Percentiles rank a stretch among this genome's conserved stretches.
phyloP scores from a whole-genome alignment of 495 filamentous ascomycete species.

The Trichoderma erinaceum region DNA sequence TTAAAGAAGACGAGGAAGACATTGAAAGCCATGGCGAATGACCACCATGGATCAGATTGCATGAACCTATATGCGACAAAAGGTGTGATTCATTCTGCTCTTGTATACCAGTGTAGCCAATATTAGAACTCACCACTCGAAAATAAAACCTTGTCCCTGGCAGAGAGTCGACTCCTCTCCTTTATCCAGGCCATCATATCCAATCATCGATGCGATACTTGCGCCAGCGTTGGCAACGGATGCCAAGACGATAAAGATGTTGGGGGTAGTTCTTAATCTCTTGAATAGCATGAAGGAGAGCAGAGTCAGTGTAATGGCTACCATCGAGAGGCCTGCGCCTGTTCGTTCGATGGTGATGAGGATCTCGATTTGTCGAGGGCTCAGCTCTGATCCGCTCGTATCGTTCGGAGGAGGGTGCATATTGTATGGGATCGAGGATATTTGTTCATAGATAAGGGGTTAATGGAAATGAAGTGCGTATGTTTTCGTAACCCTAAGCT shows the following conservation, averaged over 20 bases:
- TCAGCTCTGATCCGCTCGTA: slow-evolving; percentile 6
- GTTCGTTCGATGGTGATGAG: slow-evolving; percentile 40
- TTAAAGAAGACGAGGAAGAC: slow-evolving; percentile 81
- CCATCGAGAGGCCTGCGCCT: slow-evolving; percentile 54
- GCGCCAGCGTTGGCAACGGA: slow-evolving; percentile 75
- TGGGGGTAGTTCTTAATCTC: slow-evolving; percentile 67
- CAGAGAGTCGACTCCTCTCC: slow-evolving; percentile 54
- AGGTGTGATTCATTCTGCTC: not conserved
- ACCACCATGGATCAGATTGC: slow-evolving; percentile 54
- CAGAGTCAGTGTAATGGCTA: slow-evolving; percentile 64
- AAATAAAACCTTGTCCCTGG: slow-evolving; percentile 70
- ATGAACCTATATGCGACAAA: slow-evolving; percentile 40
- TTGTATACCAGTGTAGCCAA: not conserved
- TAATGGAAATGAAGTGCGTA: not conserved
- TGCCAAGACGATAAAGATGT: slow-evolving; percentile 76
- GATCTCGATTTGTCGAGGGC: slow-evolving; percentile 23
- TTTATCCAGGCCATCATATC: slow-evolving; percentile 46
- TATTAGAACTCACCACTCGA: slow-evolving; percentile 43
- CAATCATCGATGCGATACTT: slow-evolving; percentile 70
- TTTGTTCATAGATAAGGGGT: not conserved
- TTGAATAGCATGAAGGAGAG: slow-evolving; percentile 56
- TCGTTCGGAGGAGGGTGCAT: slow-evolving; percentile 1
- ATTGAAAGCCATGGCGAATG: slow-evolving; percentile 76
- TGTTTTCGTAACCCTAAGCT: too few species aligned
- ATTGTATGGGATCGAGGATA: not conserved